Conservation (phyloP, 495 filamentous ascomycete genomes). For the Pyronema domesticum region DNA sequence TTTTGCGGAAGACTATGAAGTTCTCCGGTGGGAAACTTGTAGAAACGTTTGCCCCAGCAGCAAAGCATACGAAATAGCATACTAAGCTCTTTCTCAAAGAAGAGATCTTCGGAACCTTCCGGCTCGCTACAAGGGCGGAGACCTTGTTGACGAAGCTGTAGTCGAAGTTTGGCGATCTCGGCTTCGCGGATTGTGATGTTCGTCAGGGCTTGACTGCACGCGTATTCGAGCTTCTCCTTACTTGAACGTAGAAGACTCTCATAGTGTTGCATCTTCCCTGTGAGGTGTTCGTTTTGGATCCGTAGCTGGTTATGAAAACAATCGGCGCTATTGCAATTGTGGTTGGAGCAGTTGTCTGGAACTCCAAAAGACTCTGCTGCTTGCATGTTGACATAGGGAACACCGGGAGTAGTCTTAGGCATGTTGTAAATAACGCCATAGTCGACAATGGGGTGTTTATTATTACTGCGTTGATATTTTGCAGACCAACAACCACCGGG, state of each 20-base stretch:
- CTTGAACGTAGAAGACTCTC: neutral
- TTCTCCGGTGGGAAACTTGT: conserved; percentile 16
- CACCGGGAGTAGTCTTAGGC: neutral
- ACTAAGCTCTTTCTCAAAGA: conserved; percentile 9
- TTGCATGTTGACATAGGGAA: neutral
- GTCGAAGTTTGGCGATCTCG: neutral
- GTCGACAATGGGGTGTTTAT: neutral
- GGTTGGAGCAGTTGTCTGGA: no score
- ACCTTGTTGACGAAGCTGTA: neutral
- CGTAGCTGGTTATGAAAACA: neutral
- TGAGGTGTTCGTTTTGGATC: neutral
- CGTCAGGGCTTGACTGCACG: neutral
- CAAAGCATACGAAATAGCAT: conserved; percentile 17
- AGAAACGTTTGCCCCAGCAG: conserved; percentile 17
- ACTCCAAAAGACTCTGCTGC: neutral
- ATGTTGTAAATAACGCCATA: neutral
- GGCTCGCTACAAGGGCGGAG: neutral
- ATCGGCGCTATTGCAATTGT: neutral
- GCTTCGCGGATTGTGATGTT: conserved; percentile 1
- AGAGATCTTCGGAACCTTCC: neutral
- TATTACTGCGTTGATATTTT: neutral
- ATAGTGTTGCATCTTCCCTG: neutral
- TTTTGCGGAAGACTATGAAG: neutral
- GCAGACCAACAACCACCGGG: neutral
- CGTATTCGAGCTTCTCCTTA: neutral